phyloP scores from a whole-genome alignment of 2,329 filamentous ascomycete genomes.

The Pezicula carpinea region DNA sequence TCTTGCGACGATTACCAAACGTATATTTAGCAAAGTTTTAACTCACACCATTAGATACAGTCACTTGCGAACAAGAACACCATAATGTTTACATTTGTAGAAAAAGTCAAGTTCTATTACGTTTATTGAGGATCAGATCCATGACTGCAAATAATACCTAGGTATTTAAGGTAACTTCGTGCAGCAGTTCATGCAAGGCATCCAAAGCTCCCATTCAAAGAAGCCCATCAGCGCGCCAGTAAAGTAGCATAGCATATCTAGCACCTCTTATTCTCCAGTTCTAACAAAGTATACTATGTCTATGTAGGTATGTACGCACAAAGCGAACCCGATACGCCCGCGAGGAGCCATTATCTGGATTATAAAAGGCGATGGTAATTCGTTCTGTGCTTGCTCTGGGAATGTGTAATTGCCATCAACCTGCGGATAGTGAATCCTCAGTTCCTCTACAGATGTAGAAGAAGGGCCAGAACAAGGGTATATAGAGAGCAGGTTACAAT shows the following conservation, averaged over 20 bases:
- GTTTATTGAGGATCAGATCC: too few relatives aligned
- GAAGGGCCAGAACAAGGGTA: slow-evolving; percentile 25
- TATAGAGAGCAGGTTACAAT: slow-evolving; percentile 20
- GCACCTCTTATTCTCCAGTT: not conserved
- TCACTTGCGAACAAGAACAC: too few relatives aligned
- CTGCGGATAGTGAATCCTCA: slow-evolving; percentile 10
- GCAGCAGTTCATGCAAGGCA: too few relatives aligned
- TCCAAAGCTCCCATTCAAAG: too few relatives aligned
- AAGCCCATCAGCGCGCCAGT: too few relatives aligned
- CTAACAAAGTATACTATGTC: not conserved
- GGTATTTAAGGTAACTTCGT: too few relatives aligned
- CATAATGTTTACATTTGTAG: too few relatives aligned
- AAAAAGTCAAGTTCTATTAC: too few relatives aligned
- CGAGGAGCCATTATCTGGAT: slow-evolving; percentile 24
- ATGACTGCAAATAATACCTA: too few relatives aligned
- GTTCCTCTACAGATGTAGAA: slow-evolving; percentile 17
- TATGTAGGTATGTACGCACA: slow-evolving; percentile 21
- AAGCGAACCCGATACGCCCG: slow-evolving; percentile 26
- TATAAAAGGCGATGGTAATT: slow-evolving; percentile 25
- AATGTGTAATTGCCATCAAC: slow-evolving; percentile 25
- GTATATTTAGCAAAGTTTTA: too few relatives aligned
- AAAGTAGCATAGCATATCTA: too few relatives aligned
- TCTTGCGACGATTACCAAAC: not conserved
- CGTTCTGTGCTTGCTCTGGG: slow-evolving; percentile 22
- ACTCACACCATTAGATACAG: too few relatives aligned